phyloP scores from a whole-genome alignment of 768 basidiomycete genomes.

The Boletus rufocinnamomeus region DNA sequence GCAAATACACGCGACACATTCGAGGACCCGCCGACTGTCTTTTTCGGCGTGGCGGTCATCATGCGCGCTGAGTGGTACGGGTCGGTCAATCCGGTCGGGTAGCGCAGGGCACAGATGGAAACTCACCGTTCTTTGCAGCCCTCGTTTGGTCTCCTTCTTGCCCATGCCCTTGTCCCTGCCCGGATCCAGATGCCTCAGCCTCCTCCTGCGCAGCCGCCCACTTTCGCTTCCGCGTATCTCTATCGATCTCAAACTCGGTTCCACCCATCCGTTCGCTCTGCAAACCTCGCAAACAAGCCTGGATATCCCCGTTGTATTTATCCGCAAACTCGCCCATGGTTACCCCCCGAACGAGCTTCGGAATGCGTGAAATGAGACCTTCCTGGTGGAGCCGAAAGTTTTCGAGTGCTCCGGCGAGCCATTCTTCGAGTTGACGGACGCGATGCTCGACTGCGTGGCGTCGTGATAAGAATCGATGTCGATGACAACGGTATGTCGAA shows the following conservation, averaged over 20 bases:
- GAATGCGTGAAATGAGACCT: slow-evolving; percentile 70
- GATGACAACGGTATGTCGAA: neutral
- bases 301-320: slow-evolving; percentile 76
- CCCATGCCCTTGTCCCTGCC: neutral
- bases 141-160: slow-evolving; percentile 33
- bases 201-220: slow-evolving; percentile 69
- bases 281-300: slow-evolving; percentile 66
- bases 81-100: neutral
- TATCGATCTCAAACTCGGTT: slow-evolving; percentile 59
- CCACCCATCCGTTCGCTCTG: slow-evolving; percentile 64
- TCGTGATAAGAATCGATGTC: neutral
- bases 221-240: slow-evolving; percentile 72
- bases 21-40: slow-evolving; percentile 48
- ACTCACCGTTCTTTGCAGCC: slow-evolving; percentile 59
- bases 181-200: slow-evolving; percentile 42
- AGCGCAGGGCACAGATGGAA: neutral
- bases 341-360: slow-evolving; percentile 69
- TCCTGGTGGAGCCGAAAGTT: slow-evolving; percentile 77
- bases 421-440: slow-evolving; percentile 70
- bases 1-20: slow-evolving; percentile 46
- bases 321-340: slow-evolving; percentile 77
- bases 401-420: slow-evolving; percentile 71
- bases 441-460: slow-evolving; percentile 64
- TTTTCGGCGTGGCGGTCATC: slow-evolving; percentile 51
- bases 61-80: slow-evolving; percentile 41